Percentiles rank a stretch among this genome's conserved stretches.
Conservation (phyloP, 108 stramenopile species). For the Stephanodiscus minutulus region DNA sequence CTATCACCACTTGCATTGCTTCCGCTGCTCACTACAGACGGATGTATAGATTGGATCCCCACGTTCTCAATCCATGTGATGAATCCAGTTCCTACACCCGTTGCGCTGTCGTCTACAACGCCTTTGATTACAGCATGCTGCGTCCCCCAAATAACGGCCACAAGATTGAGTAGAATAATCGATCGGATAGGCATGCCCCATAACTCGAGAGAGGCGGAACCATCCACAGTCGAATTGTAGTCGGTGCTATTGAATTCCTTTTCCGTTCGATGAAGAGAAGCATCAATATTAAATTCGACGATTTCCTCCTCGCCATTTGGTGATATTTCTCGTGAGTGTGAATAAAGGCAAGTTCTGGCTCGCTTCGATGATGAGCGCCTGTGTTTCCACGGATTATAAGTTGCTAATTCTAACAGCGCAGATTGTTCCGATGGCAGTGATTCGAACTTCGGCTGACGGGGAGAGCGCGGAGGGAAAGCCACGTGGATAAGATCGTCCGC, state of each 20-base stretch:
- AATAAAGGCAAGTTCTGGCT: neutral
- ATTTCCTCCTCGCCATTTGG: neutral
- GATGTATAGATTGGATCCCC: neutral
- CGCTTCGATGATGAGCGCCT: neutral
- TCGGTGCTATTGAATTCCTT: neutral
- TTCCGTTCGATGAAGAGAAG: no score
- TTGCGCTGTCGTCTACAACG: constrained; percentile 54
- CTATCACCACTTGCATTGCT: constrained; percentile 16
- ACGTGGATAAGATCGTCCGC: neutral
- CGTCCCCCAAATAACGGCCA: constrained; percentile 85
- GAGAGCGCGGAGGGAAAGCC: neutral
- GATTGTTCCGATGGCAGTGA: neutral
- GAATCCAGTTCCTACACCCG: constrained; percentile 8
- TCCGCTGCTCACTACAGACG: neutral
- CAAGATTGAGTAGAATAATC: constrained; percentile 66
- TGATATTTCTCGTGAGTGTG: constrained; percentile 9
- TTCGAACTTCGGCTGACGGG: neutral
- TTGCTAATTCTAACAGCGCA: neutral
- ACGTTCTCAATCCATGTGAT: constrained; percentile 15
- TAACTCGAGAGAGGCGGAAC: neutral
- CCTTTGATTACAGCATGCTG: constrained; percentile 87
- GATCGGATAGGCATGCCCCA: constrained; percentile 54
- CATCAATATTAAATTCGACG: neutral
- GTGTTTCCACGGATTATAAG: neutral
- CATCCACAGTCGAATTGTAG: neutral